Conservation (phyloP, 2,329 filamentous ascomycete genomes). For the Cryphonectria nitschkei region DNA sequence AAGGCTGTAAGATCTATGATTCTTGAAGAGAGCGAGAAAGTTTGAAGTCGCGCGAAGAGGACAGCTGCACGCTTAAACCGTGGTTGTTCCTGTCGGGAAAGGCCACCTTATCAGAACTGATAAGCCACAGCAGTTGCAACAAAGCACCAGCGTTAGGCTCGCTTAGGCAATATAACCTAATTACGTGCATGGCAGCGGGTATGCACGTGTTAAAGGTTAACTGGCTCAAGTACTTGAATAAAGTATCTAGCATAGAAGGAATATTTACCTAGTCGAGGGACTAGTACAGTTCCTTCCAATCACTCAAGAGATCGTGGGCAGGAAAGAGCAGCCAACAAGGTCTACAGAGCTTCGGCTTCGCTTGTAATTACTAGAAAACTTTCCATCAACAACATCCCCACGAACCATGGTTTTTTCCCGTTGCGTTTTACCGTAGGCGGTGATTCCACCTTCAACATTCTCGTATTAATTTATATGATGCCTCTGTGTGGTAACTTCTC, state of each 20-base stretch:
- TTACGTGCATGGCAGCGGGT: neutral
- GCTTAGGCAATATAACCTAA: neutral
- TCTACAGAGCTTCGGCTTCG: neutral
- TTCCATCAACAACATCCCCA: neutral
- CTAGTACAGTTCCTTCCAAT: neutral
- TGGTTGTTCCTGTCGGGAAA: neutral
- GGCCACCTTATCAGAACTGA: slow-evolving; percentile 21
- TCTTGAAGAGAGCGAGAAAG: neutral
- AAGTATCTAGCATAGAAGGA: neutral
- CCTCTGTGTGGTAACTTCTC: no score
- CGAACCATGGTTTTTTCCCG: neutral
- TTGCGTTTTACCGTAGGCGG: neutral
- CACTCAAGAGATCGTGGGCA: neutral
- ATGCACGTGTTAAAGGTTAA: neutral
- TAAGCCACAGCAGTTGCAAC: slow-evolving; percentile 11
- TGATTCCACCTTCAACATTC: neutral
- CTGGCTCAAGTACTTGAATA: no score
- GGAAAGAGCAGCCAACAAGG: neutral
- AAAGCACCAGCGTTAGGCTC: neutral
- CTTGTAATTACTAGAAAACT: neutral
- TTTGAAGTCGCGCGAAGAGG: slow-evolving; percentile 8
- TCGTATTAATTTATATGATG: neutral
- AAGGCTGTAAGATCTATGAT: neutral
- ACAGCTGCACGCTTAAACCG: slow-evolving; percentile 19
- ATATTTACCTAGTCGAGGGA: neutral